A percentile compares a stretch with the other conserved stretches of the same genome.
Conservation (phyloP, 2,329 filamentous ascomycete genomes). For the Fusarium palustre region DNA sequence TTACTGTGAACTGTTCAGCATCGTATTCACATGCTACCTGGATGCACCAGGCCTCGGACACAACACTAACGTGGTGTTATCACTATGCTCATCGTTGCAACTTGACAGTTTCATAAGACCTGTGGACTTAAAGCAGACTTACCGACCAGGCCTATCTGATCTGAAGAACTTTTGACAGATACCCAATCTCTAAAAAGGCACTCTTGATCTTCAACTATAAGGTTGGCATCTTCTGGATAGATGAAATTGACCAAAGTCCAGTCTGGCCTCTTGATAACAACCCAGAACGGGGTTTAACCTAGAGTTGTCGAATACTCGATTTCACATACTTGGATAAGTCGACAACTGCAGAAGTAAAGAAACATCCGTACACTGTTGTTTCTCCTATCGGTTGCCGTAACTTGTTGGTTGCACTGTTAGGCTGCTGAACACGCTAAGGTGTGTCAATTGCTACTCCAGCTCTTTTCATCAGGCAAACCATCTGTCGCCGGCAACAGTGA, state of each 20-base stretch:
- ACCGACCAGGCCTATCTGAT: background rate
- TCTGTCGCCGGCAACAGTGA: background rate
- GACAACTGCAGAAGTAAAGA: background rate
- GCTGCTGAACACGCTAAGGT: background rate
- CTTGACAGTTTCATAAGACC: background rate
- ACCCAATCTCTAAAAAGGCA: background rate
- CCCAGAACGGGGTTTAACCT: background rate
- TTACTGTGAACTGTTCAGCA: background rate
- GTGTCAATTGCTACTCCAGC: background rate
- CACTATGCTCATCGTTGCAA: background rate
- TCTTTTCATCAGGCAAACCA: background rate
- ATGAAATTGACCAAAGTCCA: background rate
- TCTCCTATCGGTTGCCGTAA: background rate
- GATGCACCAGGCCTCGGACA: too few species aligned
- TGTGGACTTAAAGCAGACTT: background rate
- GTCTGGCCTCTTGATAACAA: too few species aligned
- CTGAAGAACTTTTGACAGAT: background rate
- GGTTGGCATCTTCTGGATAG: background rate
- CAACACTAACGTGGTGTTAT: background rate
- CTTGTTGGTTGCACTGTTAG: background rate
- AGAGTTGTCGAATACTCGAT: background rate
- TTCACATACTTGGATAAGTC: background rate
- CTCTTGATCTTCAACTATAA: background rate
- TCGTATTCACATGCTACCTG: too few species aligned
- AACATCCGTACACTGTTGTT: background rate